These are phyloP conservation scores for Bisporella sp. DNA, from an alignment of 2,329 filamentous ascomycete species.

Conservation along the genomic window DNA sequence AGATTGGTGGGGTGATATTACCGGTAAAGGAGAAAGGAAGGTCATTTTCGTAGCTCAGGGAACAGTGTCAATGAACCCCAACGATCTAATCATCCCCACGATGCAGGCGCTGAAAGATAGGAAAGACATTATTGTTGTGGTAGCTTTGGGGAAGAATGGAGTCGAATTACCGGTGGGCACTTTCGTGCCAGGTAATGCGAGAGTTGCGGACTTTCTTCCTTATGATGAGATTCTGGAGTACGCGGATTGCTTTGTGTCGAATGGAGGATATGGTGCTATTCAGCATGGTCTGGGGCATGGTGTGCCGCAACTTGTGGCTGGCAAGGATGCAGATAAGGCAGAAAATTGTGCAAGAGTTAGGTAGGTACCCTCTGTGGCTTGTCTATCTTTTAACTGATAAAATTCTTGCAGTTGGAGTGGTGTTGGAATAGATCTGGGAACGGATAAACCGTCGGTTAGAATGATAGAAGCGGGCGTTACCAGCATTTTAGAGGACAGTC, in stretches of 20 bases:
- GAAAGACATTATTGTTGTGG: conserved; percentile 29
- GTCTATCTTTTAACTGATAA: too few species aligned
- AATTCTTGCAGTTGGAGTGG: too few species aligned
- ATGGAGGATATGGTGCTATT: conserved; percentile 31
- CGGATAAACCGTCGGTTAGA: neutral
- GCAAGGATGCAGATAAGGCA: conserved; percentile 29
- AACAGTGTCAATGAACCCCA: conserved; percentile 24
- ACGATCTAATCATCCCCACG: conserved; percentile 30
- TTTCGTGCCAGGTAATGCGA: conserved; percentile 25
- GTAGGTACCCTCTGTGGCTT: conserved; percentile 10
- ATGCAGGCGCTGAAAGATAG: conserved; percentile 28
- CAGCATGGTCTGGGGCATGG: conserved; percentile 28
- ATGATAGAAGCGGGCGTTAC: too few species aligned
- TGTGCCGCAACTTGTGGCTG: conserved; percentile 28
- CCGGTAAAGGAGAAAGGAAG: conserved; percentile 32
- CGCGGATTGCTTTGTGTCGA: conserved; percentile 29
- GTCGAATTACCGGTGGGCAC: conserved; percentile 22
- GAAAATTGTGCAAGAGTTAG: conserved; percentile 27
- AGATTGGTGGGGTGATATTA: conserved; percentile 36
- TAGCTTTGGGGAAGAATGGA: conserved; percentile 22
- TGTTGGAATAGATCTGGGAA: neutral
- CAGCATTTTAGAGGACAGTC: too few species aligned
- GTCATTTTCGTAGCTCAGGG: conserved; percentile 32
- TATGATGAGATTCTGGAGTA: conserved; percentile 30
- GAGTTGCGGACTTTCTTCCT: conserved; percentile 31